Evolutionary conservation across 176 grass and related monocot species (phyloP).

Genomic region (Musa itinerans): DNA sequence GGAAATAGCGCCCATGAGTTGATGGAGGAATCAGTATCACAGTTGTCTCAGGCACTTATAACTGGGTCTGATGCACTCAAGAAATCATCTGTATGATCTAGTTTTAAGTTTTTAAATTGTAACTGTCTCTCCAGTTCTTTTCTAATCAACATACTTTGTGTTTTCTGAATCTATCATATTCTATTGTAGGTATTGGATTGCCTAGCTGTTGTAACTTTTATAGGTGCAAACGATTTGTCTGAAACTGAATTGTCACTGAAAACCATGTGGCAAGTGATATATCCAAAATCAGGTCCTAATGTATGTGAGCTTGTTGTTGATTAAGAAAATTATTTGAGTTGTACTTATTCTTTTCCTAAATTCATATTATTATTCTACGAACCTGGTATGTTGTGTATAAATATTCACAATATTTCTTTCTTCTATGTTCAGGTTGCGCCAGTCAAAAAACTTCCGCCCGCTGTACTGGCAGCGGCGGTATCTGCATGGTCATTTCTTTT

Average conservation of each 20-base stretch:
- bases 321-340: background rate
- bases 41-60: constrained; percentile 46
- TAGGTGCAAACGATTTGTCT: constrained; percentile 55
- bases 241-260: constrained; percentile 66
- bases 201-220: constrained; percentile 61
- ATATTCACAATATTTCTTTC: constrained; percentile 11
- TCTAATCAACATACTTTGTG: background rate
- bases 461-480: constrained; percentile 65
- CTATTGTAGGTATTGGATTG: constrained; percentile 57
- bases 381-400: background rate
- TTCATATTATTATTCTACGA: background rate
- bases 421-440: constrained; percentile 48
- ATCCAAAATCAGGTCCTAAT: constrained; percentile 79
- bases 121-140: background rate
- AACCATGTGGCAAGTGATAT: constrained; percentile 78
- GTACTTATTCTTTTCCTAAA: background rate
- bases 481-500: constrained; percentile 91
- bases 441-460: constrained; percentile 48
- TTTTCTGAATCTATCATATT: background rate
- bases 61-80: constrained; percentile 44
- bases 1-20: constrained; percentile 46
- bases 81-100: constrained; percentile 43
- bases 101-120: too few relatives aligned
- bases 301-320: constrained; percentile 33
- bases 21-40: constrained; percentile 56